Base-by-base conservation (phyloP, 352 stramenopile species). In the Pythium insidiosum region DNA sequence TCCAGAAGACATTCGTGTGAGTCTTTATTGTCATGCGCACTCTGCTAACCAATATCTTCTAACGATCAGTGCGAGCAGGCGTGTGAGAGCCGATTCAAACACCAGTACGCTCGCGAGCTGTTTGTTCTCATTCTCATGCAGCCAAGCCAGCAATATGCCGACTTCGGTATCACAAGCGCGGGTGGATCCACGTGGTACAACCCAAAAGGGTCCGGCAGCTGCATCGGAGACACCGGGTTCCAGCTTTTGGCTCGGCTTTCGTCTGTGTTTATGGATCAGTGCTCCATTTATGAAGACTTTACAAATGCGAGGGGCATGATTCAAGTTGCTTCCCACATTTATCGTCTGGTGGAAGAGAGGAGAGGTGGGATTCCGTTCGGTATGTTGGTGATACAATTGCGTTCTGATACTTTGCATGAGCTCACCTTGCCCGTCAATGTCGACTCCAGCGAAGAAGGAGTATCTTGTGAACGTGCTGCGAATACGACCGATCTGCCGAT, bases 51-150 rank as follows among this genome's bases (percentile, higher is more conserved):
- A 33, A 15, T 15, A 13, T 9, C 9, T 13, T 33, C 28, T 33
- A 15, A 33, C 28, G 15, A 9, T 9, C 15, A 13, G 15, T 57
- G n/a, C 29, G 5, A 5, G 10, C 15, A 88, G 73, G 30, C 59
- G 21, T 92, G 79, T 23, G 71, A 86, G 44, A 35, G 34, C 5
- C 51, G 66, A 15, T 89, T 92, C 54, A 88, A 84, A 41, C 70
- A 58, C 23, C 61, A 67, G 33, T 83, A 89, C 39, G 79, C 79
- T 0, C 61, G 79, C 19, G 79, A 92, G 28, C 42, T 92, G 16
- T 88, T 92, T 39, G 79, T 92, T 21, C 50, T 92, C 25, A 92
- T 92, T 23, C 44, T 92, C n/a, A 89, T 89, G 79, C 79, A 92
- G 36, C 79, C 79, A 2, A 84, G 58, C 28, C 77, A 89, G 24